These are phyloP conservation scores for Boletus semigastroideus DNA, from an alignment of 1,284 basidiomycete genomes.

Conservation along the genomic window DNA sequence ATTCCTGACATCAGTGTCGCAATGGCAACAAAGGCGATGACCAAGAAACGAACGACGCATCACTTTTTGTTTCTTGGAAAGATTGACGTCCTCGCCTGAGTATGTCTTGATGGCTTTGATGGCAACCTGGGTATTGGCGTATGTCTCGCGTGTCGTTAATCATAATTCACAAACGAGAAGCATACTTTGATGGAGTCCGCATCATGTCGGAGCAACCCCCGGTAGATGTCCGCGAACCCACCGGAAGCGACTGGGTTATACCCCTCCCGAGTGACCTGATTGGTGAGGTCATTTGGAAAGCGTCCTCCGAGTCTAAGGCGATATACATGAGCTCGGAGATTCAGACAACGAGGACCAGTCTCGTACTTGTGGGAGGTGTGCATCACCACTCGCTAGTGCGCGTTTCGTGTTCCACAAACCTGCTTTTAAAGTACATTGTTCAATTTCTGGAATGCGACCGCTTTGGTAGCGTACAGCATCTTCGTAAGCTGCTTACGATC, in stretches of 20 bases:
- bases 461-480: too few relatives aligned
- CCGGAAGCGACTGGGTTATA: slow-evolving; percentile 4
- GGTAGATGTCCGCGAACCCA: background rate
- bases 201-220: background rate
- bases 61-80: background rate
- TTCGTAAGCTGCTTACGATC: too few relatives aligned
- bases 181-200: background rate
- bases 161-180: background rate
- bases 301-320: background rate
- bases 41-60: background rate
- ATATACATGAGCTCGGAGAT: background rate
- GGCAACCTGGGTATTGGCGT: background rate
- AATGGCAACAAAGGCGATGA: background rate
- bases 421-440: too few relatives aligned
- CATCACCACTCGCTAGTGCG: too few relatives aligned
- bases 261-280: slow-evolving; percentile 2
- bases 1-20: background rate
- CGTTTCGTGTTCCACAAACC: too few relatives aligned
- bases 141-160: background rate
- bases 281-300: slow-evolving; percentile 5
- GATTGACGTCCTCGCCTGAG: background rate
- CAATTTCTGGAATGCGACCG: too few relatives aligned
- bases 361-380: background rate
- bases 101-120: background rate
- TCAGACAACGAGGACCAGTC: too few relatives aligned